Evolutionary conservation across 2,329 filamentous ascomycete species (phyloP).

Genomic region (Neopestalotiopsis sp.): DNA sequence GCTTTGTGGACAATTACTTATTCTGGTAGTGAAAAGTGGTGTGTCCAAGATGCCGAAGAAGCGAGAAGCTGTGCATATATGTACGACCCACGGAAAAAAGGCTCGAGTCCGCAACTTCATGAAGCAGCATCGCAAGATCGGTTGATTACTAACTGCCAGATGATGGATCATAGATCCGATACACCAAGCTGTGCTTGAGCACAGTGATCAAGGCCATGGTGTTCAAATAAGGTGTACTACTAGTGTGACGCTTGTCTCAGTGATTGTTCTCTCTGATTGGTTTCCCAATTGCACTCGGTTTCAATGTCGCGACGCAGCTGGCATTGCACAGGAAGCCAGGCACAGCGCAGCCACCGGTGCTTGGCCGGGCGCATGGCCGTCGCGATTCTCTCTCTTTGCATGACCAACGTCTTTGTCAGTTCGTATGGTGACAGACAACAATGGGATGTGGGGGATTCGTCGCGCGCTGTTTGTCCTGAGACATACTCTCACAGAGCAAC

Average conservation of each 20-base stretch:
- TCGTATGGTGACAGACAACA: background rate
- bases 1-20: too few species aligned
- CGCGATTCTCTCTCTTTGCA: background rate
- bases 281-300: background rate
- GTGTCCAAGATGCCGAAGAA: too few species aligned
- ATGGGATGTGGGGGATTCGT: background rate
- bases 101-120: too few species aligned
- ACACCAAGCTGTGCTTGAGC: too few species aligned
- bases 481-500: background rate
- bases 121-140: too few species aligned
- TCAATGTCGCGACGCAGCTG: background rate
- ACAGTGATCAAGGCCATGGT: too few species aligned
- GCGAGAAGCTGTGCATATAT: too few species aligned
- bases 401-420: background rate
- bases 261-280: slow-evolving; percentile 6
- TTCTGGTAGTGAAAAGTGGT: too few species aligned
- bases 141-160: too few species aligned
- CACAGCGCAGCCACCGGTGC: background rate
- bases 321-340: background rate
- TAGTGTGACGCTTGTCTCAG: background rate
- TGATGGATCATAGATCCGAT: too few species aligned
- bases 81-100: too few species aligned
- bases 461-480: slow-evolving; percentile 4
- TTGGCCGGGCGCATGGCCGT: background rate
- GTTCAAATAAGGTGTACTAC: background rate